Base-by-base conservation (phyloP, 768 basidiomycete genomes). In the Lactarius deliciosus region DNA sequence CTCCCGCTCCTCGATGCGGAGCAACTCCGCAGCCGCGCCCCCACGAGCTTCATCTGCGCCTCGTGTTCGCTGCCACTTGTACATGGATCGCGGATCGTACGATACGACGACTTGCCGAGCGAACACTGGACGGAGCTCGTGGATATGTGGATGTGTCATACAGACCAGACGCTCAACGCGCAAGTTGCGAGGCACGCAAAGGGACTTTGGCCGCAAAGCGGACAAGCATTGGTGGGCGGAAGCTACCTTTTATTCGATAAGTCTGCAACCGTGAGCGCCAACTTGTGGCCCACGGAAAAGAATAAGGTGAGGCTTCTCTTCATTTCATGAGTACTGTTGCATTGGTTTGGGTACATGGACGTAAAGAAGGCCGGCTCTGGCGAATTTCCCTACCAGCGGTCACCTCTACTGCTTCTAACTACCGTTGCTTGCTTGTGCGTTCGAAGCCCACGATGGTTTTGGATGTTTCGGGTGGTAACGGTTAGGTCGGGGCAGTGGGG, bases 121-220 rank as follows among this genome's bases (percentile, higher is more conserved):
- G 96, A 98, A 74, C 90, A 98, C 72, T 98, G 96, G 96, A 90
- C 94, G 69, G 96, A 98, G 75, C 86, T 98, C 18, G 86, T 98
- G 22, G 96, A 98, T 69, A 90, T 95, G 8, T 98, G 96, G 96
- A 94, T 98, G 91, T 98, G 96, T 72, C 96, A 98, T 76, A 76
- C 87, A 10, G 94, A 97, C 73, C 94, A 96, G 78, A 87, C 85
- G 53, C 79, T 98, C 58, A 85, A 90, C 68, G 87, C 88, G 40
- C 84, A 87, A 16, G 83, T 93, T 3, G 81, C 84, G 68, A 83
- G 83, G 69, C 80, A 78, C 76, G 80, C 78, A 72, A 77, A 82
- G 66, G 91, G 90, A 20, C 90, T 98, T 75, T 94, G 91, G 90
- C 96, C 96, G 1, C 76, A 79, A 4, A 72, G 74, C 18, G 83